Percentiles rank a stretch among this genome's conserved stretches.
phyloP scores from a whole-genome alignment of 169 alveolate species.

The Babesia caballi region DNA sequence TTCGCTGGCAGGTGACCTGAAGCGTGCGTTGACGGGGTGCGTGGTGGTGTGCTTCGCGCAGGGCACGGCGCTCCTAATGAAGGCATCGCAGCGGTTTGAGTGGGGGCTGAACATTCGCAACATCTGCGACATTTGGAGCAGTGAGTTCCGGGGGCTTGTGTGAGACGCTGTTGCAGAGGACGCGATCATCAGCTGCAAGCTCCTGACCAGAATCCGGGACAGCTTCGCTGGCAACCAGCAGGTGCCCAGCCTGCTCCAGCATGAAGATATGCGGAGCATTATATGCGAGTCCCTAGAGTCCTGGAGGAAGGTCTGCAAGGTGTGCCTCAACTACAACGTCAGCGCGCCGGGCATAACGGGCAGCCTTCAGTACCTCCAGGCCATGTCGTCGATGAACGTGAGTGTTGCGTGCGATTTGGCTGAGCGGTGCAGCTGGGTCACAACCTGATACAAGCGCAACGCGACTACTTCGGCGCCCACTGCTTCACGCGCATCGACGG shows the following conservation, averaged over 20 bases:
- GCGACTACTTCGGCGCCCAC: slow-evolving; percentile 85
- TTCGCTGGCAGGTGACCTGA: slow-evolving; percentile 53
- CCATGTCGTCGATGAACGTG: slow-evolving; percentile 58
- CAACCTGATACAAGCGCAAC: slow-evolving; percentile 82
- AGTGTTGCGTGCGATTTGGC: not conserved
- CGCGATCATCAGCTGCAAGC: slow-evolving; percentile 78
- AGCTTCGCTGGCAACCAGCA: slow-evolving; percentile 46
- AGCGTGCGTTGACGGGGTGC: slow-evolving; percentile 66
- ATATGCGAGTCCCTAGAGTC: slow-evolving; percentile 52
- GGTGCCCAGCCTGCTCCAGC: slow-evolving; percentile 41
- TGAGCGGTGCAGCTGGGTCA: slow-evolving; percentile 44
- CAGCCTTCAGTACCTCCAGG: slow-evolving; percentile 72
- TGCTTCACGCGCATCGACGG: slow-evolving; percentile 69
- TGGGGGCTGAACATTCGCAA: slow-evolving; percentile 76
- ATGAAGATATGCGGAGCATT: slow-evolving; percentile 35
- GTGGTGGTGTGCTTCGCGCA: slow-evolving; percentile 79
- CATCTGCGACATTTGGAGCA: slow-evolving; percentile 78
- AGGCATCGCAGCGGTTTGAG: slow-evolving; percentile 65
- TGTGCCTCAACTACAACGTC: slow-evolving; percentile 61
- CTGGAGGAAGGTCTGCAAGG: slow-evolving; percentile 70
- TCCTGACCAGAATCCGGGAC: slow-evolving; percentile 66
- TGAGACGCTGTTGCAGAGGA: slow-evolving; percentile 58
- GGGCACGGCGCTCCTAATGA: slow-evolving; percentile 73
- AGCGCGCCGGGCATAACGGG: slow-evolving; percentile 71
- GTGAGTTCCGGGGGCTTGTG: slow-evolving; percentile 1